A percentile compares a stretch with the other conserved stretches of the same genome.
phyloP scores from a whole-genome alignment of 495 filamentous ascomycete species.

The Staphylotrichum tortipilum region DNA sequence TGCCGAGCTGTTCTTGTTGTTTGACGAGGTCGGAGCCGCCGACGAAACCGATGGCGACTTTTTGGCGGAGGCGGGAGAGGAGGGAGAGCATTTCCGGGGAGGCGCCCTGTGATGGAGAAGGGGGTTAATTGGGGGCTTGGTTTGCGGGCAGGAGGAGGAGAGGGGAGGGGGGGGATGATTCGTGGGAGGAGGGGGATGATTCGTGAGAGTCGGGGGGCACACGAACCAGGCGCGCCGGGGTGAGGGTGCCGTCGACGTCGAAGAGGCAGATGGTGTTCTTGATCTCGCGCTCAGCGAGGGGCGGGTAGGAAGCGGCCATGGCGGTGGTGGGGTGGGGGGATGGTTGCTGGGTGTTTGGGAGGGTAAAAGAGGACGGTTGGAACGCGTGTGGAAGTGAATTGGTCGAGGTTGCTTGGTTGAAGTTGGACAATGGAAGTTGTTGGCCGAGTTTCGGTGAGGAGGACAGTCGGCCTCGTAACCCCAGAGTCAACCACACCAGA shows the following conservation, averaged over 20 bases:
- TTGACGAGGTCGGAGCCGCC: constrained; percentile 81
- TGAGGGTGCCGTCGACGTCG: constrained; percentile 87
- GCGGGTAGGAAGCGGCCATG: constrained; percentile 51
- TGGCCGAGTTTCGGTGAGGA: constrained; percentile 15
- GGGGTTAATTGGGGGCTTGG: neutral
- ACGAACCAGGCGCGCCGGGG: constrained; percentile 65
- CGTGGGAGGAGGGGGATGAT: too few relatives aligned
- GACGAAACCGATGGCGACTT: constrained; percentile 86
- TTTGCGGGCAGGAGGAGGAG: neutral
- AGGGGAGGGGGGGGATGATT: constrained; percentile 16
- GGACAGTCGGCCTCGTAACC: too few relatives aligned
- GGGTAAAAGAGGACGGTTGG: neutral
- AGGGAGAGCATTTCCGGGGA: constrained; percentile 74
- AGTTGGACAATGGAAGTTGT: too few relatives aligned
- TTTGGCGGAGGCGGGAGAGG: constrained; percentile 70
- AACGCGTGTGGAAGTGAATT: neutral
- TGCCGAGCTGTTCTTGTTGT: constrained; percentile 92
- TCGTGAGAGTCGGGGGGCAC: too few relatives aligned
- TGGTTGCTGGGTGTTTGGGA: neutral
- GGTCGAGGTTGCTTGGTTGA: too few relatives aligned
- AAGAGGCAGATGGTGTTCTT: constrained; percentile 88
- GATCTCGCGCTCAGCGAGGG: constrained; percentile 70
- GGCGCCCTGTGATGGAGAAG: constrained; percentile 23
- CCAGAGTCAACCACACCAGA: too few relatives aligned
- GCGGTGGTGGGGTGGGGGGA: constrained; percentile 13